phyloP scores from a whole-genome alignment of 768 basidiomycete species.

The Calocybe gangraenosa region DNA sequence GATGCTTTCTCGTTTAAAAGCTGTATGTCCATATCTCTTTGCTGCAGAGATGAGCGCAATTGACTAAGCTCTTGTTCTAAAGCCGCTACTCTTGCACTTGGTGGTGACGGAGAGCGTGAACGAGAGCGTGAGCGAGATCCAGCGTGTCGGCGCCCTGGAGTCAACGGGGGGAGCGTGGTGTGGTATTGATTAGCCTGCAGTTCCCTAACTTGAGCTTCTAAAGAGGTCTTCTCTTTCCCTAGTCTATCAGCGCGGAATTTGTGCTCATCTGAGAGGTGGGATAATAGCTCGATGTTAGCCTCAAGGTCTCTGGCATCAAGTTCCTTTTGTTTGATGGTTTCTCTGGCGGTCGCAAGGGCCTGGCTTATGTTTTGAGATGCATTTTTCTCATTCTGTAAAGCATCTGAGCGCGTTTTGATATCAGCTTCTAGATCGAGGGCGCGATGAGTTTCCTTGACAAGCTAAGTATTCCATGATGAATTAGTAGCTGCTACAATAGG shows the following conservation, averaged over 20 bases:
- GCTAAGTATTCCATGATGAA: constrained; percentile 28
- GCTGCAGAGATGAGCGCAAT: constrained; percentile 34
- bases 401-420: constrained; percentile 45
- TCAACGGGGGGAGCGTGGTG: constrained; percentile 25
- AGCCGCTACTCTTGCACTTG: constrained; percentile 29
- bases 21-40: constrained; percentile 42
- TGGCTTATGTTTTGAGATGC: constrained; percentile 47
- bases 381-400: constrained; percentile 52
- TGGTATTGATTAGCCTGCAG: constrained; percentile 43
- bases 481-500: neutral
- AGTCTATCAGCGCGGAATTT: constrained; percentile 39
- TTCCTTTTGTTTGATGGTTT: constrained; percentile 48
- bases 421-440: constrained; percentile 51
- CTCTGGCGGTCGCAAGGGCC: constrained; percentile 43
- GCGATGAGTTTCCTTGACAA: constrained; percentile 53
- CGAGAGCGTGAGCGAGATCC: constrained; percentile 50
- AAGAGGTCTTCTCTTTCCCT: constrained; percentile 51
- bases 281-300: constrained; percentile 49
- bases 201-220: constrained; percentile 57
- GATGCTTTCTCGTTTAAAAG: constrained; percentile 43
- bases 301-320: constrained; percentile 52
- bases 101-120: constrained; percentile 57
- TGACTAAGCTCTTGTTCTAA: constrained; percentile 58
- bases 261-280: constrained; percentile 47
- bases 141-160: constrained; percentile 28